Conservation (phyloP, 306 rosid species). For the Datisca glomerata region DNA sequence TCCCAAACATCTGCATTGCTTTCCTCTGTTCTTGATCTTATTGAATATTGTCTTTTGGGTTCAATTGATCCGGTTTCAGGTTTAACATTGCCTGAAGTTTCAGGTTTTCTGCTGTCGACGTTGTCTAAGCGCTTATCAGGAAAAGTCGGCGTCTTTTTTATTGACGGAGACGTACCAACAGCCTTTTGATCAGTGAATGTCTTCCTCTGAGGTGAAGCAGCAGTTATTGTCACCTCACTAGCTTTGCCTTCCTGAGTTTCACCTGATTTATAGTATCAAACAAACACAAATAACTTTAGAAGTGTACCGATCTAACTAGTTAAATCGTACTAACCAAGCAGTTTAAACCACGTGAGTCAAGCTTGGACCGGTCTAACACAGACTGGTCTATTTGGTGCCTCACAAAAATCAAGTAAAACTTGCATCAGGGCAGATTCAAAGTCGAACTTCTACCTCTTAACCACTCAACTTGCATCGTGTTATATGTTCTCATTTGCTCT, state of each 20-base stretch:
- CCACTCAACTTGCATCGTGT: no score
- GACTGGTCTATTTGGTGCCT: no score
- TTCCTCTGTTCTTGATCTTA: conserved; percentile 12
- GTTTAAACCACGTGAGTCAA: no score
- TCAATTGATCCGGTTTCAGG: conserved; percentile 14
- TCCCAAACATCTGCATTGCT: conserved; percentile 56
- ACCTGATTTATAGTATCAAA: not conserved
- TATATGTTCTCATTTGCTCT: no score
- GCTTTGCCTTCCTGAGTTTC: conserved; percentile 6
- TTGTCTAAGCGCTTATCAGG: conserved; percentile 10
- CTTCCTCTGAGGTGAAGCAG: conserved; percentile 13
- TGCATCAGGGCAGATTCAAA: no score
- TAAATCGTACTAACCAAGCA: no score
- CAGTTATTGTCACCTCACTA: conserved; percentile 17
- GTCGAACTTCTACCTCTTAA: no score
- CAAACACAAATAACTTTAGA: no score
- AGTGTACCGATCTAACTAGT: no score
- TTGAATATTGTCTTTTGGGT: conserved; percentile 13
- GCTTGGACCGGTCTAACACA: no score
- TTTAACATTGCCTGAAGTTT: conserved; percentile 18
- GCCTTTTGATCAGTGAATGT: not conserved
- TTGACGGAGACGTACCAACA: conserved; percentile 17
- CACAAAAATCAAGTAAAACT: no score
- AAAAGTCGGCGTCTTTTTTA: conserved; percentile 19
- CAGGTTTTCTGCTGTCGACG: conserved; percentile 9